Conservation (phyloP, 148 eudicot genomes). For the Tetragonia tetragonoides region DNA sequence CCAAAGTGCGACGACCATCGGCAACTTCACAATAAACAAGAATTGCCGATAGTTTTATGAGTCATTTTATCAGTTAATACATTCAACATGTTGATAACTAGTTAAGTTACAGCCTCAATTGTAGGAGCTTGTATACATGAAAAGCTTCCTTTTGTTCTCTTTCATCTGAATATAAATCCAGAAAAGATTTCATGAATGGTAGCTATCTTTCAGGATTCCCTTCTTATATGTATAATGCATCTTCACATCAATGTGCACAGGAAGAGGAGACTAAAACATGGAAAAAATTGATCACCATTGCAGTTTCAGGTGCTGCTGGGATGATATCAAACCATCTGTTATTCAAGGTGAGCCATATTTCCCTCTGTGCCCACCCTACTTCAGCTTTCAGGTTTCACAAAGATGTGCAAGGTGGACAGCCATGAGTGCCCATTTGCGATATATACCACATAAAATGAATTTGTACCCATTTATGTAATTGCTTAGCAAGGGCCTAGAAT, state of each 20-base stretch:
- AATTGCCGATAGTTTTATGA: too few species aligned
- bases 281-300: constrained; percentile 79
- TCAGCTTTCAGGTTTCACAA: neutral
- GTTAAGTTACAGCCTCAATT: too few species aligned
- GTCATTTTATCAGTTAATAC: too few species aligned
- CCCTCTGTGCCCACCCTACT: neutral
- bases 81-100: too few species aligned
- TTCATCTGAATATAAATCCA: neutral
- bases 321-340: constrained; percentile 93
- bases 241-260: constrained; percentile 34
- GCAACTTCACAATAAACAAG: too few species aligned
- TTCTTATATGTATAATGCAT: neutral
- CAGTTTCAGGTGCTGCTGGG: constrained; percentile 98
- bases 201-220: neutral
- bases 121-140: neutral
- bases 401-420: neutral
- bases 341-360: constrained; percentile 61
- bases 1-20: too few species aligned
- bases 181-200: neutral
- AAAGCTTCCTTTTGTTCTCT: neutral
- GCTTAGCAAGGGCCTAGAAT: neutral
- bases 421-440: neutral
- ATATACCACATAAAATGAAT: neutral
- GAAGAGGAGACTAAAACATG: constrained; percentile 81
- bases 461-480: neutral